Percentiles rank a stretch among this genome's conserved stretches.
Evolutionary conservation across 169 alveolate genomes (phyloP).

Genomic region (Babesia ovata): DNA sequence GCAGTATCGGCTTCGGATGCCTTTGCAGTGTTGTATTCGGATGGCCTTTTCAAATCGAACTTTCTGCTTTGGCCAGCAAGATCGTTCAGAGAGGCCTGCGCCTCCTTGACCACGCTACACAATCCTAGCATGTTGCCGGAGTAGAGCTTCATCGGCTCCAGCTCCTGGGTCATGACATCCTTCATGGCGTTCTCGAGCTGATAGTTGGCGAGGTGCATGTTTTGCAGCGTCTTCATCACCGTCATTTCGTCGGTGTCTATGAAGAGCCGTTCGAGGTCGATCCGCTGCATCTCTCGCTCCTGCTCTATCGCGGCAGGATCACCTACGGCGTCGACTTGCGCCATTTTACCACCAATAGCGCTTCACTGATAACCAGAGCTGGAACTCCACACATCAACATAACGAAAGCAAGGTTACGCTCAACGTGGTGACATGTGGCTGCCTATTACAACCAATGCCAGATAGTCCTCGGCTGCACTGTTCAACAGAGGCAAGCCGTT

Average conservation of each 20-base stretch:
- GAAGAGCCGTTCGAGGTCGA: conserved; percentile 62
- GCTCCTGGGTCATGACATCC: conserved; percentile 47
- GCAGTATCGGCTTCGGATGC: background rate
- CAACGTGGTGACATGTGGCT: too few relatives aligned
- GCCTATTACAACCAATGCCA: too few relatives aligned
- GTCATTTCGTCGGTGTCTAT: conserved; percentile 55
- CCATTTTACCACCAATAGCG: too few relatives aligned
- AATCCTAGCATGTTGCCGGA: conserved; percentile 49
- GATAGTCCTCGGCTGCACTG: background rate
- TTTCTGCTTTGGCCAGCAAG: conserved; percentile 1
- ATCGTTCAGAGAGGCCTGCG: conserved; percentile 36
- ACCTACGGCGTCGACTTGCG: background rate
- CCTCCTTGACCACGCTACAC: conserved; percentile 52
- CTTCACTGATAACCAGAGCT: too few relatives aligned
- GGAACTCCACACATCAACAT: too few relatives aligned
- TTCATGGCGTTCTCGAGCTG: conserved; percentile 55
- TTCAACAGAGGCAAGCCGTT: background rate
- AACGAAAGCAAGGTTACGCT: too few relatives aligned
- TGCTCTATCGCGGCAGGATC: background rate
- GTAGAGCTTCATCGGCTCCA: conserved; percentile 53
- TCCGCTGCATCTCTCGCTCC: conserved; percentile 18
- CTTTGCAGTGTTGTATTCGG: background rate
- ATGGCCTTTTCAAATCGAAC: background rate
- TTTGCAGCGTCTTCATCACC: conserved; percentile 62
- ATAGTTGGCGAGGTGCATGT: conserved; percentile 57